Conservation (phyloP, 306 rosid species). For the Begonia masoniana region DNA sequence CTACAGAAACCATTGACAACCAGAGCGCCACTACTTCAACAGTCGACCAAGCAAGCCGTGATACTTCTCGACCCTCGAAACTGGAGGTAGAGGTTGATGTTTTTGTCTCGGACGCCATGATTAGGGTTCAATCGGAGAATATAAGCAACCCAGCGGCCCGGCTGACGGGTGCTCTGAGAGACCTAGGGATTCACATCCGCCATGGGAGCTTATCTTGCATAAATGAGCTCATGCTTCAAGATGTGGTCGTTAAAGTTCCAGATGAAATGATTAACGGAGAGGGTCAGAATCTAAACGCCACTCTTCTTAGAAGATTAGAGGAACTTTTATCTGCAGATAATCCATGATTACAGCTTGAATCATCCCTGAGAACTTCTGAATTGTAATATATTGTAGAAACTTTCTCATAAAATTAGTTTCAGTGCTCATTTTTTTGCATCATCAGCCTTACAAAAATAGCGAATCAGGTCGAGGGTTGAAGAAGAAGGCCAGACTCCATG, state of each 20-base stretch:
- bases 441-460: no score
- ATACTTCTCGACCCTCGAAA: neutral
- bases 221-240: constrained; percentile 50
- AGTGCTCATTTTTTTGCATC: no score
- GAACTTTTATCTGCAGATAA: no score
- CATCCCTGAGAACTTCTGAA: no score
- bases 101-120: constrained; percentile 38
- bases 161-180: constrained; percentile 39
- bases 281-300: neutral
- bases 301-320: neutral
- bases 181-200: constrained; percentile 29
- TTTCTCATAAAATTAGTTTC: no score
- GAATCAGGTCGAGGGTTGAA: no score
- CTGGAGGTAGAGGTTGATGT: constrained; percentile 30
- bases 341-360: no score
- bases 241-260: constrained; percentile 40
- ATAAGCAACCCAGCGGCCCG: constrained; percentile 39
- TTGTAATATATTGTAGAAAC: no score
- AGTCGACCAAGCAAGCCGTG: neutral
- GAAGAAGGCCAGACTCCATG: no score
- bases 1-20: neutral
- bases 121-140: constrained; percentile 39
- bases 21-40: neutral
- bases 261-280: constrained; percentile 1
- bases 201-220: constrained; percentile 45